Base-by-base conservation (phyloP, 2,329 filamentous ascomycete genomes). In the Trichoderma sp. region DNA sequence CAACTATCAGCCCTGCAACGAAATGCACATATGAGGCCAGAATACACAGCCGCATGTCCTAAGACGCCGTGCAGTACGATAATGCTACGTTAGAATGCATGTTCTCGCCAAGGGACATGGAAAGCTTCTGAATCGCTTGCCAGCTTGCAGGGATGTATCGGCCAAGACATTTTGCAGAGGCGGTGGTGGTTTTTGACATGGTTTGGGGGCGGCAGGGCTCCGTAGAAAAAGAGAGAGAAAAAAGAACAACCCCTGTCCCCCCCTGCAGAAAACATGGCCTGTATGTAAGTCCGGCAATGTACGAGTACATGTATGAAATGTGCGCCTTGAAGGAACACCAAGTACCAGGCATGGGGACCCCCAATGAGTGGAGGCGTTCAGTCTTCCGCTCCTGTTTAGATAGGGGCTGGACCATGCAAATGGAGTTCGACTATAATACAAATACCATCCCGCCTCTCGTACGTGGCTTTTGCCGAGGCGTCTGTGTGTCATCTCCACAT, bases 401-500 rank as follows among this genome's bases (percentile, higher is more conserved):
- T 68, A 68, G 66, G 66, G 66, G 65, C 34, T 58, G 50, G 53
- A 15, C 36, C 34, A 15, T 36, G n/a, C 20, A 17, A 58, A 67
- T 43, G 64, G 64, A 67, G 64, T 15, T 5, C 13, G 8, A 8
- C 13, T 17, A 17, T 43, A 62, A 15, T 62, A 36, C n/a, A 4
- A 28, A 7, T 57, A 66, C 63, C 17, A 20, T 17, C 13, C 53
- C n/a, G 43, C n/a, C 17, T 43, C 50, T 43, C 32, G 53, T 58
- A 67, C 32, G 23, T 39, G 15, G 8, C 15, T 20, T 17, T 34
- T 43, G 26, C 50, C 66, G 66, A 68, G 55, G 32, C 30, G 55
- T 50, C 55, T 50, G 34, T 61, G 34, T 59, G 15, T 17, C 15
- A 61, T 68, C 66, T 61, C 66, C 66, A 68, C 66, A 68, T 34